phyloP scores from a whole-genome alignment of 73 alveolate genomes.

The Paramecium primaurelia region DNA sequence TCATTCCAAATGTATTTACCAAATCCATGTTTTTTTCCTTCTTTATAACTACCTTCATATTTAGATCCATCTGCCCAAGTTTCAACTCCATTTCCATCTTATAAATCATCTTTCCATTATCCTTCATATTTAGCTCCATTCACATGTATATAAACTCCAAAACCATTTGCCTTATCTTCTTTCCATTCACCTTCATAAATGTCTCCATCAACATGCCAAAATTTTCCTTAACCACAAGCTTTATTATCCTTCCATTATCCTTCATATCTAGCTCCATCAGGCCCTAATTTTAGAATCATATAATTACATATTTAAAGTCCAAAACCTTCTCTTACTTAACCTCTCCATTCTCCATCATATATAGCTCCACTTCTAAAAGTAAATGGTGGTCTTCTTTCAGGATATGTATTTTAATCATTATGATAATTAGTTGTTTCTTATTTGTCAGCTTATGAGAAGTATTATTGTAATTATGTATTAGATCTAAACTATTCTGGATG shows the following conservation, averaged over 20 bases:
- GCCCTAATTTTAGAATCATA: background rate
- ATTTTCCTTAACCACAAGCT: conserved; percentile 64
- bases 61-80: conserved; percentile 75
- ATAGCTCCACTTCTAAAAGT: conserved; percentile 56
- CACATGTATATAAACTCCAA: conserved; percentile 61
- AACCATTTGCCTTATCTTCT: conserved; percentile 67
- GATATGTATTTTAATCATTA: background rate
- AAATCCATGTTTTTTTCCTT: conserved; percentile 76
- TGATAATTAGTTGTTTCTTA: conserved; percentile 2
- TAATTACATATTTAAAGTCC: conserved; percentile 51
- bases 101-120: conserved; percentile 69
- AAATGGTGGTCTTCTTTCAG: conserved; percentile 22
- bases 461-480: background rate
- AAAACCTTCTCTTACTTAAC: conserved; percentile 52
- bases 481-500: conserved; percentile 30
- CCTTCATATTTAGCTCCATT: conserved; percentile 68
- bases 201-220: conserved; percentile 70
- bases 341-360: conserved; percentile 66
- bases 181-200: conserved; percentile 65
- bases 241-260: conserved; percentile 63
- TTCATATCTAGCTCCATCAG: conserved; percentile 64
- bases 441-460: conserved; percentile 27
- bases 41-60: conserved; percentile 71
- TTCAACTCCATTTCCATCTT: conserved; percentile 71
- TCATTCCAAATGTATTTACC: conserved; percentile 72